These are phyloP conservation scores for Ganoderma lingzhi DNA, from an alignment of 1,284 basidiomycete species.

Conservation along the genomic window DNA sequence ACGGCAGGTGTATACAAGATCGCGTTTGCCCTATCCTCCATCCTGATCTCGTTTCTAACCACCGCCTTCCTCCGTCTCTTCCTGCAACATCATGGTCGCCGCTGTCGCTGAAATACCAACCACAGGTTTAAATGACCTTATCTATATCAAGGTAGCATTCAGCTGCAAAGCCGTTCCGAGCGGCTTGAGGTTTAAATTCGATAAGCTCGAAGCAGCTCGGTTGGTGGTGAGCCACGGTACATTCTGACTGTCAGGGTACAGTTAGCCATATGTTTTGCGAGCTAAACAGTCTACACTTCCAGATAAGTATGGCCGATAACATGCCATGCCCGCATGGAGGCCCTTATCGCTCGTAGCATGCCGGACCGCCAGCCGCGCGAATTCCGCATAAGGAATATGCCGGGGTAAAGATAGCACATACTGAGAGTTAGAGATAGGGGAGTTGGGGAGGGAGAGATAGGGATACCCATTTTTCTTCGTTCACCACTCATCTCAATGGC, in stretches of 20 bases:
- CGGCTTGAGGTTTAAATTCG: neutral
- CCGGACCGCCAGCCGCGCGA: neutral
- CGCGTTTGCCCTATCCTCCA: neutral
- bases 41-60: neutral
- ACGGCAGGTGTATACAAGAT: neutral
- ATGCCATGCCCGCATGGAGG: neutral
- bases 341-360: constrained; percentile 3
- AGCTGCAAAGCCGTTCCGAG: neutral
- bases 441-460: neutral
- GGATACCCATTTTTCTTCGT: neutral
- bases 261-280: neutral
- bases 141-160: neutral
- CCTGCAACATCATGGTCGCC: neutral
- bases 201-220: neutral
- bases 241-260: neutral
- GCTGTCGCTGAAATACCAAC: neutral
- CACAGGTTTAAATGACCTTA: neutral
- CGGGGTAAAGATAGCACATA: neutral
- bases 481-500: neutral
- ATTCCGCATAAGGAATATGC: neutral
- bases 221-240: neutral
- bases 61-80: neutral
- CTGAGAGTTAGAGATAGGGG: neutral
- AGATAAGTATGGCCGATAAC: neutral
- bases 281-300: neutral